Evolutionary conservation across 805 yeast genomes (phyloP).

Genomic region (Tetrapisispora phaffii): DNA sequence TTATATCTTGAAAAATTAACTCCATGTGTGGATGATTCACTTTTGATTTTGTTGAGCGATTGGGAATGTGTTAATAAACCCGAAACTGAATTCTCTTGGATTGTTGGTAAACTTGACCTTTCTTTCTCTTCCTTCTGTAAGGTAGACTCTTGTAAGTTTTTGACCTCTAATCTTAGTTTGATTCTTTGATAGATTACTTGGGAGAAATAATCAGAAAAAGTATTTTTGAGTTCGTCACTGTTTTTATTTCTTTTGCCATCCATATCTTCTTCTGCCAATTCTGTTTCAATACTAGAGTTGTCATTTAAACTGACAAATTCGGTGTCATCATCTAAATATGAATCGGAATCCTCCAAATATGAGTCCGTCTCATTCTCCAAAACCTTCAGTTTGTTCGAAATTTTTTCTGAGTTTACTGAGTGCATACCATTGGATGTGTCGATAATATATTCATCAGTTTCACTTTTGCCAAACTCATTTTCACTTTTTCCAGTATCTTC

Average conservation of each 20-base stretch:
- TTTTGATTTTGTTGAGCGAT: background rate
- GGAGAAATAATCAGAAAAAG: conserved; percentile 19
- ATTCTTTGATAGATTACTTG: conserved; percentile 22
- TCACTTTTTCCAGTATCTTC: conserved; percentile 5
- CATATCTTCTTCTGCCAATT: conserved; percentile 9
- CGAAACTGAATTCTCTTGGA: background rate
- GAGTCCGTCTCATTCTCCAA: background rate
- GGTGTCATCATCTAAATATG: conserved; percentile 4
- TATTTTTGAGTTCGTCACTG: conserved; percentile 1
- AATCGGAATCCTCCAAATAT: background rate
- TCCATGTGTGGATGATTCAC: background rate
- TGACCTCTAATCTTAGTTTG: conserved; percentile 20
- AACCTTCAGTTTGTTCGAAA: background rate
- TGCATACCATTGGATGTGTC: conserved; percentile 7
- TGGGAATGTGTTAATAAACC: too few species aligned
- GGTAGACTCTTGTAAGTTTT: conserved; percentile 13
- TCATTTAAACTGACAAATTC: conserved; percentile 8
- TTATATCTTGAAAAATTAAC: background rate
- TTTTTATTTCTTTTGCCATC: background rate
- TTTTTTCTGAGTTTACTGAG: background rate
- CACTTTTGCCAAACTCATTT: background rate
- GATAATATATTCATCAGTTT: conserved; percentile 13
- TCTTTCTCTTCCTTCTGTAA: background rate
- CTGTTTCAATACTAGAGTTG: conserved; percentile 5
- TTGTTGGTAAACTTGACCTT: background rate